Evolutionary conservation across 2,329 filamentous ascomycete species (phyloP).

Genomic region (Camillea tinctor): DNA sequence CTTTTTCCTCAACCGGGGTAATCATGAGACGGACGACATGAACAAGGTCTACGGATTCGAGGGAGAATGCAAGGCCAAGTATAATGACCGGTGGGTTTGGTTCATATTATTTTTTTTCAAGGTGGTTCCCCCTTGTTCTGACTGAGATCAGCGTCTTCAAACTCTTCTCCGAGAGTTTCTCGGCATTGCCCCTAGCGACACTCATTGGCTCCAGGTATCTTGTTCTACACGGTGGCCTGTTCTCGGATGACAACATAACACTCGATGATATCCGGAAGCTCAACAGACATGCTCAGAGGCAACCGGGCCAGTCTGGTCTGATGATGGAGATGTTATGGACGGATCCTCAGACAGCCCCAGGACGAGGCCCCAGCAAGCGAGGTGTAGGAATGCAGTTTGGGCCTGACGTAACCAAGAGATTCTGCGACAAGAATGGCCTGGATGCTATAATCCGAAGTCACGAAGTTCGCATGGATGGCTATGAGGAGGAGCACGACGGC

Average conservation of each 20-base stretch:
- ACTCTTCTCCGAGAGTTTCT: conserved; percentile 97
- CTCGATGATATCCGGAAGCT: conserved; percentile 93
- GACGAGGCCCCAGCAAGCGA: conserved; percentile 91
- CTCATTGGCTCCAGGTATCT: conserved; percentile 89
- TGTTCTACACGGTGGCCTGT: conserved; percentile 89
- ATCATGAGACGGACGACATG: conserved; percentile 99
- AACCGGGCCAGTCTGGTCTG: conserved; percentile 87
- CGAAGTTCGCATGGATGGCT: conserved; percentile 98
- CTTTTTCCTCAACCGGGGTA: conserved; percentile 96
- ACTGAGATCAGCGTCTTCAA: conserved; percentile 70
- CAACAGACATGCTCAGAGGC: conserved; percentile 84
- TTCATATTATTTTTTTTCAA: neutral
- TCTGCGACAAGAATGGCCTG: conserved; percentile 94
- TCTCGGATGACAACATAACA: conserved; percentile 91
- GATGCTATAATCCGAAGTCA: conserved; percentile 96
- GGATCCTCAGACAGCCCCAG: conserved; percentile 82
- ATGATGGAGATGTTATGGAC: conserved; percentile 99
- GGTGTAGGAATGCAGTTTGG: conserved; percentile 97
- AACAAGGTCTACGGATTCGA: conserved; percentile 98
- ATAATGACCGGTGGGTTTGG: conserved; percentile 68
- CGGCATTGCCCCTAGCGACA: conserved; percentile 86
- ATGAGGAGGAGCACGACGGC: conserved; percentile 95
- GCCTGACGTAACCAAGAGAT: conserved; percentile 91
- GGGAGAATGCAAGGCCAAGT: conserved; percentile 97
- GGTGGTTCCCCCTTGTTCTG: conserved; percentile 11